Percentiles rank a stretch among this genome's conserved stretches.
These are phyloP conservation scores for Teunomyces tritomae DNA, from an alignment of 805 yeast species.

Conservation along the genomic window DNA sequence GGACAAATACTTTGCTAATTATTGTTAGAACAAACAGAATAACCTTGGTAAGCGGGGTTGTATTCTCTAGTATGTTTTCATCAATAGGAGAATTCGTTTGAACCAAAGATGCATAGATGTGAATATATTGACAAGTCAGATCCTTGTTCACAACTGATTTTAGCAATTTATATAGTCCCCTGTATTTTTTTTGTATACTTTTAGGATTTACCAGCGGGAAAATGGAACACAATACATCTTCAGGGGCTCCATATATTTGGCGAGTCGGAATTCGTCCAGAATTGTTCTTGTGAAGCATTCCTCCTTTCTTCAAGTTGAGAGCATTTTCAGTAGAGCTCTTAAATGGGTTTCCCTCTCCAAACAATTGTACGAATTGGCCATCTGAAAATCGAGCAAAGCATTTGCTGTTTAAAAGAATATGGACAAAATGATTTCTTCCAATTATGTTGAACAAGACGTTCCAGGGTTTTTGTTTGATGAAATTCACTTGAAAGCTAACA, in stretches of 20 bases:
- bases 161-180: conserved; percentile 16
- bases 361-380: conserved; percentile 20
- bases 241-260: neutral
- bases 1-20: conserved; percentile 50
- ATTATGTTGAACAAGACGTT: conserved; percentile 34
- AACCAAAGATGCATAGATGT: conserved; percentile 18
- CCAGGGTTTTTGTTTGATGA: conserved; percentile 47
- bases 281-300: conserved; percentile 22
- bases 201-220: neutral
- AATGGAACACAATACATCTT: neutral
- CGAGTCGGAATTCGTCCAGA: neutral
- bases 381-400: conserved; percentile 21
- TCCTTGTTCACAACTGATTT: conserved; percentile 32
- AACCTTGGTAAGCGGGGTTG: conserved; percentile 34
- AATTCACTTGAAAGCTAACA: conserved; percentile 30
- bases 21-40: conserved; percentile 41
- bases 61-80: conserved; percentile 27
- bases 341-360: conserved; percentile 18
- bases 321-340: neutral
- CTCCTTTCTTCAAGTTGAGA: conserved; percentile 11
- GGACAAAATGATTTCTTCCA: conserved; percentile 39
- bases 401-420: conserved; percentile 35
- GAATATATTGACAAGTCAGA: conserved; percentile 27
- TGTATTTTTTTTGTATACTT: conserved; percentile 10
- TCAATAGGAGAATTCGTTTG: conserved; percentile 5